Conservation (phyloP, 139 green algal genomes). For the Zygnema circumcarinatum region DNA sequence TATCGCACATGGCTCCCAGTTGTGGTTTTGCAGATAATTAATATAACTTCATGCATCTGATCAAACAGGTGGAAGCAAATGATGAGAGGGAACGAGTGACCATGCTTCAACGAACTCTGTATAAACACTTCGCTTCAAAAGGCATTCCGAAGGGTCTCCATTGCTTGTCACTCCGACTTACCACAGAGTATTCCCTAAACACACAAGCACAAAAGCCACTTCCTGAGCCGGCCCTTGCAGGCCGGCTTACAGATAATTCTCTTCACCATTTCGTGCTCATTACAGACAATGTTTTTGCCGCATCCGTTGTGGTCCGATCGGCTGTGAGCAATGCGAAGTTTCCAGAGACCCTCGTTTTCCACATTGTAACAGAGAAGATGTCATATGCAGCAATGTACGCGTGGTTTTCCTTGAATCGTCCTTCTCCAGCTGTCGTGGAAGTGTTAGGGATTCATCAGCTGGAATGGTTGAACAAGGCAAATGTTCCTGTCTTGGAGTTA, state of each 20-base stretch:
- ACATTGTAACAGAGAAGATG: conserved; percentile 55
- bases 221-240: neutral
- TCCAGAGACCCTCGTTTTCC: conserved; percentile 43
- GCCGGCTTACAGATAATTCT: conserved; percentile 16
- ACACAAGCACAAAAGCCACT: conserved; percentile 21
- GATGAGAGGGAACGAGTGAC: conserved; percentile 31
- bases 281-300: conserved; percentile 56
- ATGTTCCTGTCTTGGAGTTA: conserved; percentile 48
- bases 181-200: conserved; percentile 27
- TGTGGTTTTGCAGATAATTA: no score
- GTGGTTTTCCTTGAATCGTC: conserved; percentile 50
- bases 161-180: conserved; percentile 38
- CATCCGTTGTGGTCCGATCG: conserved; percentile 39
- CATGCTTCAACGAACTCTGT: conserved; percentile 40
- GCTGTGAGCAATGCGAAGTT: conserved; percentile 40
- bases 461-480: conserved; percentile 41
- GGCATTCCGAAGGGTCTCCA: conserved; percentile 46
- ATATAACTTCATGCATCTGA: no score
- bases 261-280: conserved; percentile 50
- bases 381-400: conserved; percentile 43
- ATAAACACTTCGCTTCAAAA: conserved; percentile 50
- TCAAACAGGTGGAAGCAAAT: conserved; percentile 36
- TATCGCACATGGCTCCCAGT: no score
- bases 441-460: conserved; percentile 35
- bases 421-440: conserved; percentile 33